Conservation (phyloP, 345 rosid species). For the Trapa bicornis region DNA sequence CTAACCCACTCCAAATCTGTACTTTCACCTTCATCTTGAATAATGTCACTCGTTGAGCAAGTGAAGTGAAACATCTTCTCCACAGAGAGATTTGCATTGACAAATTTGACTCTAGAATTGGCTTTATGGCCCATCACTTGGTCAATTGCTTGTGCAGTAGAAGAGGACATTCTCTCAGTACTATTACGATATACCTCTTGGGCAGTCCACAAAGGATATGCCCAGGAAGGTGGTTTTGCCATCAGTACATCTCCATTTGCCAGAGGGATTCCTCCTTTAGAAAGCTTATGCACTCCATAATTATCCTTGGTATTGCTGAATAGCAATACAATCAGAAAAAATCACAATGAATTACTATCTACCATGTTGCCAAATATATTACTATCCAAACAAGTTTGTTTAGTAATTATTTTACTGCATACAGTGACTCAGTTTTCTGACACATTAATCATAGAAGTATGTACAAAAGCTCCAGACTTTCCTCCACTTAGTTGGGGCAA, state of each 20-base stretch:
- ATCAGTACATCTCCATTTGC: slow-evolving; percentile 95
- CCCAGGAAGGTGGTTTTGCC: slow-evolving; percentile 99
- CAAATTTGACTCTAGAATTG: slow-evolving; percentile 64
- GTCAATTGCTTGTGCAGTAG: slow-evolving; percentile 96
- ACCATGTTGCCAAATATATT: not conserved
- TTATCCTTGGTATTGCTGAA: slow-evolving; percentile 56
- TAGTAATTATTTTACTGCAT: not conserved
- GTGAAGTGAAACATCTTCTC: slow-evolving; percentile 27
- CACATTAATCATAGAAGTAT: no score
- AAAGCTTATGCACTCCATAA: slow-evolving; percentile 69
- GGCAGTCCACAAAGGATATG: slow-evolving; percentile 94
- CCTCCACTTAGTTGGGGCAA: not conserved
- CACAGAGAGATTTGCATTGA: slow-evolving; percentile 52
- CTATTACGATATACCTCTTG: slow-evolving; percentile 96
- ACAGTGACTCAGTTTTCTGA: not conserved
- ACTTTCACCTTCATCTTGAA: slow-evolving; percentile 18
- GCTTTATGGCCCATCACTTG: slow-evolving; percentile 90
- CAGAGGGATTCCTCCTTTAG: slow-evolving; percentile 93
- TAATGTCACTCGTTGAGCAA: slow-evolving; percentile 13
- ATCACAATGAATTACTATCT: slow-evolving; percentile 8
- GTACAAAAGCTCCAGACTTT: not conserved
- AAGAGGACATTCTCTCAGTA: slow-evolving; percentile 86
- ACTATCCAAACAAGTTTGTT: not conserved
- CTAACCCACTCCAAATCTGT: slow-evolving; percentile 83
- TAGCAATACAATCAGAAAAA: slow-evolving; percentile 10